Evolutionary conservation across 202 grass and related monocot genomes (phyloP).

Genomic region (Schoenoplectus tabernaemontani): DNA sequence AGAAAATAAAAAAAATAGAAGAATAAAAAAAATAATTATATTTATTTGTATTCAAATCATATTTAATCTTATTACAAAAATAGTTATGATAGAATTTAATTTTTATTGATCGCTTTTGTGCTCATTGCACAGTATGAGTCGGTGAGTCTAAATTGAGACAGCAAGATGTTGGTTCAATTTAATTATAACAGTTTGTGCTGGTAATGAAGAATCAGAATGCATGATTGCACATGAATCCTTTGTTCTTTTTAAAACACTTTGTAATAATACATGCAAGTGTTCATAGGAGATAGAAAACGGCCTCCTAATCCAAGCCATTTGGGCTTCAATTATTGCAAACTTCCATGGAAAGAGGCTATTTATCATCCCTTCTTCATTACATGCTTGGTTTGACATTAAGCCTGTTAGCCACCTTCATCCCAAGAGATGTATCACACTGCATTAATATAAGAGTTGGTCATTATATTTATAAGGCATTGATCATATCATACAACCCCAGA

Average conservation of each 20-base stretch:
- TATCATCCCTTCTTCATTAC: slow-evolving; percentile 23
- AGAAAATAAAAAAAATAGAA: no score
- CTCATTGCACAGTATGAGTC: no score
- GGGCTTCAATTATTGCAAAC: neutral
- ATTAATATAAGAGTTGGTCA: no score
- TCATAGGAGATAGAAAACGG: neutral
- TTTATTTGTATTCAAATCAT: no score
- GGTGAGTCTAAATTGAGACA: no score
- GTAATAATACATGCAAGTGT: neutral
- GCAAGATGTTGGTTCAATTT: no score
- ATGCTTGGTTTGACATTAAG: slow-evolving; percentile 88
- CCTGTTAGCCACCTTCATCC: slow-evolving; percentile 53
- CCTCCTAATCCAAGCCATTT: neutral
- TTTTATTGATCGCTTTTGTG: no score
- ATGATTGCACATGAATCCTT: neutral
- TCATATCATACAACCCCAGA: neutral
- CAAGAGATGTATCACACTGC: slow-evolving; percentile 67
- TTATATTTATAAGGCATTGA: neutral
- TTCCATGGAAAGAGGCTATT: neutral
- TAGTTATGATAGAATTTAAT: no score
- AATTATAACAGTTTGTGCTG: neutral
- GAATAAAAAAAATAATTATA: no score
- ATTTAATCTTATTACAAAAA: no score
- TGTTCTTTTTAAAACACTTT: neutral
- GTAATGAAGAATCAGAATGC: no score